Base-by-base conservation (phyloP, 768 basidiomycete species). In the Pisolithus tinctorius region DNA sequence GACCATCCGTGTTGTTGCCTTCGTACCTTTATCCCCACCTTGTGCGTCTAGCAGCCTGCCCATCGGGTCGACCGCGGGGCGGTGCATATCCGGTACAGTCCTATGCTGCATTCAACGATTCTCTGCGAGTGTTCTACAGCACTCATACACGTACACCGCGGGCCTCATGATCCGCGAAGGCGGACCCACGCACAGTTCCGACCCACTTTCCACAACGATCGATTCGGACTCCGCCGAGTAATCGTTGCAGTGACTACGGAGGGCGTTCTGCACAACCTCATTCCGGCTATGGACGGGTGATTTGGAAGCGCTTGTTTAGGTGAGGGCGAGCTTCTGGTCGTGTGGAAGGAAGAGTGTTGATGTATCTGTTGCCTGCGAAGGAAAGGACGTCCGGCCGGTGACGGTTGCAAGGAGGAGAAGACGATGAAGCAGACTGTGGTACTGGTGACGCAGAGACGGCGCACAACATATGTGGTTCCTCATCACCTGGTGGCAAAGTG, bases 151-250 rank as follows among this genome's bases (percentile, higher is more conserved):
- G n/a, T 58, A 66, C 11, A 67, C 66, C 7, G 54, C 49, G 16
- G 6, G 44, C 26, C 46, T 45, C 14, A 51, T 67, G 8, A 47
- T 68, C 64, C 64, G 25, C 17, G 54, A 36, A 13, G 31, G 26
- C 4, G 31, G 31, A 34, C 11, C 31, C 31, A 5, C 31, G 13
- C n/a, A 16, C 23, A 20, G 45, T 31, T 56, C 66, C 26, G 58
- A 73, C 5, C 71, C 7, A 64, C 68, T 0, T 71, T 84, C 0
- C 70, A 74, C 52, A 81, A 89, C 5, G 92, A 94, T 60, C 67
- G 83, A 0, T 95, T 94, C 63, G 93, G 92, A 0, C 91, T 96
- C 69, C 77, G 86, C 36, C 90, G 95, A 62, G 66, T 96, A 26
- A 78, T 94, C 42, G 78, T 95, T 4, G 76, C 73, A 6, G 86